A percentile compares a stretch with the other conserved stretches of the same genome.
These are phyloP conservation scores for Pseudocercospora fijiensis DNA, from an alignment of 2,329 filamentous ascomycete genomes.

Conservation along the genomic window DNA sequence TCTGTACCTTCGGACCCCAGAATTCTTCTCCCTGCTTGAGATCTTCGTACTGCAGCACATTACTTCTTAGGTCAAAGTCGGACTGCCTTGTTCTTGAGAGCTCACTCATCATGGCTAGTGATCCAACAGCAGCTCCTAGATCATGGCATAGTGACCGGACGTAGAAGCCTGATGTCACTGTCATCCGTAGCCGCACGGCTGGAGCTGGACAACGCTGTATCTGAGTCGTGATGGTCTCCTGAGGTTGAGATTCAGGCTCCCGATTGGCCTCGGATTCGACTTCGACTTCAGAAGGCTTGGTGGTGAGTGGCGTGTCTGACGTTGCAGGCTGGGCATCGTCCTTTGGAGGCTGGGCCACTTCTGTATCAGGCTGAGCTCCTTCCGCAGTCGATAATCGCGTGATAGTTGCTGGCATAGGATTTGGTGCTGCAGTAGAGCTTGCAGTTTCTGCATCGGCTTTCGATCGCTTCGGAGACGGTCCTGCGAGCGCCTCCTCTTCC, in stretches of 20 bases:
- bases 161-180: slow-evolving; percentile 94
- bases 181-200: slow-evolving; percentile 82
- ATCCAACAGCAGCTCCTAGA: slow-evolving; percentile 76
- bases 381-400: slow-evolving; percentile 12
- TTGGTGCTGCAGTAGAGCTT: slow-evolving; percentile 9
- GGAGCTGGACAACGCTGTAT: slow-evolving; percentile 52
- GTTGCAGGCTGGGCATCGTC: slow-evolving; percentile 9
- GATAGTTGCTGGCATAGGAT: slow-evolving; percentile 8
- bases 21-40: slow-evolving; percentile 72
- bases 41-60: slow-evolving; percentile 76
- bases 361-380: slow-evolving; percentile 12
- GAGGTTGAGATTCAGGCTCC: not conserved
- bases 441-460: slow-evolving; percentile 33
- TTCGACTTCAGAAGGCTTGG: not conserved
- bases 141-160: slow-evolving; percentile 93
- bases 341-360: slow-evolving; percentile 13
- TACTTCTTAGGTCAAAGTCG: slow-evolving; percentile 71
- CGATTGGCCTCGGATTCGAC: not conserved
- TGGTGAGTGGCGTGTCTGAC: slow-evolving; percentile 31
- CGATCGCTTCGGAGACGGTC: slow-evolving; percentile 40
- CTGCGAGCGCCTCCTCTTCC: slow-evolving; percentile 8
- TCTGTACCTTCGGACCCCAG: slow-evolving; percentile 73
- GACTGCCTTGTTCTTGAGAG: slow-evolving; percentile 79
- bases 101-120: slow-evolving; percentile 81
- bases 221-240: not conserved